Evolutionary conservation across 257 asterid genomes (phyloP).

Genomic region (Dorcoceras hygrometricum): DNA sequence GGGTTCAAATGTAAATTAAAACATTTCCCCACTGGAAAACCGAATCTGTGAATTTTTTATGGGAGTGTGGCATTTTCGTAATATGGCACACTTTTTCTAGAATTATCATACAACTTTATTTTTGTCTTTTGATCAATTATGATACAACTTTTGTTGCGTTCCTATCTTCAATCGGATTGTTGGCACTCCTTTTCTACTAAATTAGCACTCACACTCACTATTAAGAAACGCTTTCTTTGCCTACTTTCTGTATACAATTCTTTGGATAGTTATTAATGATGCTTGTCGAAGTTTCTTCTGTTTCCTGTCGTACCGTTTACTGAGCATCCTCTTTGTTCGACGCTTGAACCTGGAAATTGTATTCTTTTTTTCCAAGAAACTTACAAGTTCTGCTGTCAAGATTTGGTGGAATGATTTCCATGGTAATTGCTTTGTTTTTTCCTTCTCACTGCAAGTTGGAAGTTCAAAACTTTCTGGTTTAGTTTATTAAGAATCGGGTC

Average conservation of each 20-base stretch:
- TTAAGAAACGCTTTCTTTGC: constrained; percentile 3
- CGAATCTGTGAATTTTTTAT: too few relatives aligned
- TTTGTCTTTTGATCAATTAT: too few relatives aligned
- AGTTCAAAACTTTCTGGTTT: background rate
- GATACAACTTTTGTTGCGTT: background rate
- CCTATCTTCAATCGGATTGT: background rate
- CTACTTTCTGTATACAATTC: constrained; percentile 17
- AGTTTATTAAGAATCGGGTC: background rate
- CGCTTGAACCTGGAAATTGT: constrained; percentile 15
- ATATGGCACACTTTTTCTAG: too few relatives aligned
- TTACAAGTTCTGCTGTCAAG: constrained; percentile 26
- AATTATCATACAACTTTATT: too few relatives aligned
- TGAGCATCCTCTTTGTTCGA: constrained; percentile 11
- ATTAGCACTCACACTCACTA: too few relatives aligned
- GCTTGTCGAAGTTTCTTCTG: constrained; percentile 20
- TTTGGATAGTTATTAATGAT: constrained; percentile 13
- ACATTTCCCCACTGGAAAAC: too few relatives aligned
- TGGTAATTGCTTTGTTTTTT: constrained; percentile 23
- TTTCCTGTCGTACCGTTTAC: background rate
- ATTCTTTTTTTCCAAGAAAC: constrained; percentile 13
- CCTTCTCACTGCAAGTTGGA: background rate
- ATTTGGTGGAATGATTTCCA: constrained; percentile 17
- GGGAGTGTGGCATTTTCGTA: too few relatives aligned
- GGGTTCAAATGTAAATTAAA: too few relatives aligned
- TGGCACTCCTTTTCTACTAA: background rate